Evolutionary conservation across 164 flowering plant genomes (phyloP).

Genomic region (Protea cynaroides): DNA sequence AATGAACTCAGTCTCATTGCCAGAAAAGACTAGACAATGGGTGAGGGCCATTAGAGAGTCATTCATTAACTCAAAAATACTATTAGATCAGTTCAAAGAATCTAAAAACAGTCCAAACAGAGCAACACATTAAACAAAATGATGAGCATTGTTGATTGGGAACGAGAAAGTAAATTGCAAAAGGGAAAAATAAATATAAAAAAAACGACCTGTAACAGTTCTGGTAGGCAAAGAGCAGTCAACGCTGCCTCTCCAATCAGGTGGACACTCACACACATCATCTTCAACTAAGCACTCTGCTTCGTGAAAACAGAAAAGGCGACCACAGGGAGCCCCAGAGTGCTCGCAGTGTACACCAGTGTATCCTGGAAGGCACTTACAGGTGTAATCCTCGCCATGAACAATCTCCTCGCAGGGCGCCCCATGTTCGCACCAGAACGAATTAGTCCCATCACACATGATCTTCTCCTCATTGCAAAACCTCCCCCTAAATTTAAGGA

Average conservation of each 20-base stretch:
- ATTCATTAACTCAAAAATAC: no score
- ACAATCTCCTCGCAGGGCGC: slow-evolving; percentile 31
- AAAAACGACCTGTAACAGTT: slow-evolving; percentile 7
- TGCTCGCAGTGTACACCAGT: slow-evolving; percentile 27
- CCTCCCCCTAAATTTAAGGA: slow-evolving; percentile 14
- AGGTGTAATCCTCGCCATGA: slow-evolving; percentile 30
- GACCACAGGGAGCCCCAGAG: slow-evolving; percentile 29
- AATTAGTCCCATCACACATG: slow-evolving; percentile 36
- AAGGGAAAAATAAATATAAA: no score
- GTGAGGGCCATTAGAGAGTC: no score
- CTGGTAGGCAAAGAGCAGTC: slow-evolving; percentile 31
- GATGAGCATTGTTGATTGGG: background rate
- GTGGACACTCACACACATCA: slow-evolving; percentile 21
- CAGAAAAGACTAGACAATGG: no score
- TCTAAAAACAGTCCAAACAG: background rate
- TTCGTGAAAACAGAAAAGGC: slow-evolving; percentile 28
- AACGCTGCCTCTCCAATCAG: slow-evolving; percentile 28
- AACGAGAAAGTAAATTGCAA: no score
- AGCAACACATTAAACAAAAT: background rate
- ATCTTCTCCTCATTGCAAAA: slow-evolving; percentile 32
- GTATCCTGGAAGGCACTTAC: slow-evolving; percentile 24
- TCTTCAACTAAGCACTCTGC: slow-evolving; percentile 29
- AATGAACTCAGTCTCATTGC: no score
- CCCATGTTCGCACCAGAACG: slow-evolving; percentile 36
- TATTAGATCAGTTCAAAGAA: background rate